These are phyloP conservation scores for Calonectria crousiana DNA, from an alignment of 2,329 filamentous ascomycete genomes.

Conservation along the genomic window DNA sequence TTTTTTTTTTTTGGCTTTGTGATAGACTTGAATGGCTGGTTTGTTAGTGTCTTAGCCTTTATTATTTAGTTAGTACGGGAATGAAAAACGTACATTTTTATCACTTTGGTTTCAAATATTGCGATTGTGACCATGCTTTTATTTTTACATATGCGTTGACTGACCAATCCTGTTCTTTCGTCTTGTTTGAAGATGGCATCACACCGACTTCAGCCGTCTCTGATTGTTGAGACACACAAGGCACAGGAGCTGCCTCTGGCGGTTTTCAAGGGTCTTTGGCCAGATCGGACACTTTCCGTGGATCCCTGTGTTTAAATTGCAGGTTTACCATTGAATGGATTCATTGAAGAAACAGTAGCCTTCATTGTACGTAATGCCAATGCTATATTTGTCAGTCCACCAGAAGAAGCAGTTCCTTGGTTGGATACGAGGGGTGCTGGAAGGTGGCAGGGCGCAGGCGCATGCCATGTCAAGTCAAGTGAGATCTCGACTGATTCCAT, in stretches of 20 bases:
- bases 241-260: background rate
- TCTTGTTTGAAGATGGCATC: background rate
- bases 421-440: background rate
- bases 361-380: constrained; percentile 21
- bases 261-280: background rate
- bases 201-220: background rate
- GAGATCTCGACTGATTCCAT: background rate
- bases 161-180: background rate
- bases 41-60: constrained; percentile 31
- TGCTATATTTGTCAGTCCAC: background rate
- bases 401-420: background rate
- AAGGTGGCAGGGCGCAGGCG: background rate
- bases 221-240: background rate
- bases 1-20: constrained; percentile 30
- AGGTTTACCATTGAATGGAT: background rate
- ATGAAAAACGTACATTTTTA: constrained; percentile 32
- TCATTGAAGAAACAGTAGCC: background rate
- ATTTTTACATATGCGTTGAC: background rate
- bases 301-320: background rate
- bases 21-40: constrained; percentile 33
- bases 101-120: background rate
- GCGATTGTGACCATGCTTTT: background rate
- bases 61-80: constrained; percentile 36
- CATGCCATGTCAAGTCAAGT: background rate
- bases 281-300: constrained; percentile 6